Percentiles rank a stretch among this genome's conserved stretches.
These are phyloP conservation scores for Rutstroemia sp. DNA, from an alignment of 2,329 filamentous ascomycete genomes.

Conservation along the genomic window DNA sequence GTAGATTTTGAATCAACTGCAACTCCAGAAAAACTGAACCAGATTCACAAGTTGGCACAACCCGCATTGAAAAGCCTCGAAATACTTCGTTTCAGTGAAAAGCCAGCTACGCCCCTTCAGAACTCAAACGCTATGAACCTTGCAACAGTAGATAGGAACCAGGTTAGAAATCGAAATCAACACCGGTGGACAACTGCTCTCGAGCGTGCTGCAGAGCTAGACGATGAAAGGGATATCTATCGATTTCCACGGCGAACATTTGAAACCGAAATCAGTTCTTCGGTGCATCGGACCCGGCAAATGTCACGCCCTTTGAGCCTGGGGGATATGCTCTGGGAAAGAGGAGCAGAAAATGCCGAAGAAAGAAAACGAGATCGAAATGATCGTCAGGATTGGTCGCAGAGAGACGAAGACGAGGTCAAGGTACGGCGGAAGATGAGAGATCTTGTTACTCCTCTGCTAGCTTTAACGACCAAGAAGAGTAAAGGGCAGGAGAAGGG, in stretches of 20 bases:
- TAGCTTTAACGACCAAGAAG: conserved; percentile 39
- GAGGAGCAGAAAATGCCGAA: conserved; percentile 9
- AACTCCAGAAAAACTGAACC: conserved; percentile 36
- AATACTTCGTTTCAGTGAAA: conserved; percentile 23
- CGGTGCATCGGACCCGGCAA: not conserved
- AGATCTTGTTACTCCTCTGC: conserved; percentile 21
- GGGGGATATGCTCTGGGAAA: conserved; percentile 20
- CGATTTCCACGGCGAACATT: conserved; percentile 30
- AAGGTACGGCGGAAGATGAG: conserved; percentile 19
- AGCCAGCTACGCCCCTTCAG: conserved; percentile 13
- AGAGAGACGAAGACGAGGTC: conserved; percentile 41
- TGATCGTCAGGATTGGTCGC: conserved; percentile 44
- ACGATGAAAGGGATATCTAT: conserved; percentile 24
- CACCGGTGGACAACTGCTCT: conserved; percentile 35
- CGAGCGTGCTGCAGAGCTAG: conserved; percentile 32
- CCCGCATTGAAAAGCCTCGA: conserved; percentile 36
- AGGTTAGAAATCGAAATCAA: conserved; percentile 35
- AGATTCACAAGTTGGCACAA: conserved; percentile 39
- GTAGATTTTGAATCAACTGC: conserved; percentile 48
- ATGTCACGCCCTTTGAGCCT: conserved; percentile 19
- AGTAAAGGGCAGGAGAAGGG: conserved; percentile 20
- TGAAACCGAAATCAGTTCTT: conserved; percentile 10
- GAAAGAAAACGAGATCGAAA: conserved; percentile 7
- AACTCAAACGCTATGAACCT: conserved; percentile 21
- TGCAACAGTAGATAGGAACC: conserved; percentile 31